Evolutionary conservation across 139 green algal genomes (phyloP).

Genomic region (Micromonas pusilla): DNA sequence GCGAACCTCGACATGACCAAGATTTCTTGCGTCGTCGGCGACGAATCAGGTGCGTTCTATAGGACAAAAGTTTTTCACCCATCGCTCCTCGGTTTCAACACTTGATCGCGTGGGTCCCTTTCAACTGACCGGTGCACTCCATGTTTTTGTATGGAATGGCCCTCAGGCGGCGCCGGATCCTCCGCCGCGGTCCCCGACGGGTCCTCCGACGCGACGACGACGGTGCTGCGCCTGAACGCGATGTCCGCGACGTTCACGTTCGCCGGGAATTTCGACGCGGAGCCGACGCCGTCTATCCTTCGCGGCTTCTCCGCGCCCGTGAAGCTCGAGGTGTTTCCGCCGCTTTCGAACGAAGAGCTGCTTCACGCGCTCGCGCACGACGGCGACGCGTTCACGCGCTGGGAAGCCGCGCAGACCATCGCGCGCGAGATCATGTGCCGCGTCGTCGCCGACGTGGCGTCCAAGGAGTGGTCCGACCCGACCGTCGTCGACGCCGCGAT

Average conservation of each 20-base stretch:
- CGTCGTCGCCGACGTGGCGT: not conserved
- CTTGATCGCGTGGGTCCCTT: too few relatives aligned
- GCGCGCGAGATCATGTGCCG: conserved; percentile 35
- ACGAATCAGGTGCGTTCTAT: not conserved
- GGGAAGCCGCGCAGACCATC: conserved; percentile 28
- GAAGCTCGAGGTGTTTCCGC: conserved; percentile 57
- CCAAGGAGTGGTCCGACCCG: not conserved
- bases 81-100: too few relatives aligned
- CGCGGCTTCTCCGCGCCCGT: conserved; percentile 90
- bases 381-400: conserved; percentile 81
- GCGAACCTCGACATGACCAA: conserved; percentile 65
- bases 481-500: not conserved
- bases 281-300: conserved; percentile 79
- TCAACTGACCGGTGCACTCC: too few relatives aligned
- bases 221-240: conserved; percentile 56
- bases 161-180: too few relatives aligned
- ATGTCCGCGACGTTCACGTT: conserved; percentile 50
- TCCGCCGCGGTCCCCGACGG: too few relatives aligned
- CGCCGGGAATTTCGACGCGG: conserved; percentile 23
- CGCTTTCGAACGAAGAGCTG: conserved; percentile 77
- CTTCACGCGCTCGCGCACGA: conserved; percentile 84
- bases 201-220: conserved; percentile 36
- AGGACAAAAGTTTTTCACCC: too few relatives aligned
- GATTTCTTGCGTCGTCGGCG: conserved; percentile 71
- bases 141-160: too few relatives aligned